Evolutionary conservation across 2,329 filamentous ascomycete species (phyloP).

Genomic region (Annulohypoxylon truncatum): DNA sequence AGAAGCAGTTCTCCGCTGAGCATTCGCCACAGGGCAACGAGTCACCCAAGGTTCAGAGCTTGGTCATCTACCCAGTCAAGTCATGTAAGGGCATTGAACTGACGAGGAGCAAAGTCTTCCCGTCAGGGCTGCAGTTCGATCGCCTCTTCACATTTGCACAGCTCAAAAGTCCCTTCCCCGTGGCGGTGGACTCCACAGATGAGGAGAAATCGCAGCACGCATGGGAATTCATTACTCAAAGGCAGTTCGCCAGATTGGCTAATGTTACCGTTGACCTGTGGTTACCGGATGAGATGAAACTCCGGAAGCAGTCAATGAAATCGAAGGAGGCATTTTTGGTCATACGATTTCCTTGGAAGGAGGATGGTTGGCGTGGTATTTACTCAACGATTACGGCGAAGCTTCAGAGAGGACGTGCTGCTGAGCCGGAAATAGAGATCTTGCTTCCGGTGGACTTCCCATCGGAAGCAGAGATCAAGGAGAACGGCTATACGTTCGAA

Average conservation of each 20-base stretch:
- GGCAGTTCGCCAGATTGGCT: conserved; percentile 76
- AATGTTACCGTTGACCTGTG: conserved; percentile 75
- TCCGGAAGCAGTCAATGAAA: conserved; percentile 63
- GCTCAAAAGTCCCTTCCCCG: conserved; percentile 62
- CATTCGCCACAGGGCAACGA: conserved; percentile 39
- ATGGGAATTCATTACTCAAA: conserved; percentile 79
- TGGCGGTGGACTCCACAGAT: conserved; percentile 50
- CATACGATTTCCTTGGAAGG: conserved; percentile 72
- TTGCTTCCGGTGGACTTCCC: conserved; percentile 74
- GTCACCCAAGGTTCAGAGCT: conserved; percentile 62
- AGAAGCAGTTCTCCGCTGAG: conserved; percentile 39
- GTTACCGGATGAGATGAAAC: conserved; percentile 72
- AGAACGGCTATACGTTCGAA: conserved; percentile 68
- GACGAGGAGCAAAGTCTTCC: conserved; percentile 69
- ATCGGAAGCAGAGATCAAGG: conserved; percentile 65
- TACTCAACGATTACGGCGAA: conserved; percentile 62
- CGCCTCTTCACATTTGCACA: conserved; percentile 87
- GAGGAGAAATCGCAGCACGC: conserved; percentile 55
- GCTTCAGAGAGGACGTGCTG: conserved; percentile 60
- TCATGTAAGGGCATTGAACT: conserved; percentile 84
- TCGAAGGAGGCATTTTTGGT: conserved; percentile 70
- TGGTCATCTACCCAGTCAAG: conserved; percentile 86
- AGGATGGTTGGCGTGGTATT: conserved; percentile 60
- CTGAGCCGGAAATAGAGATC: conserved; percentile 71
- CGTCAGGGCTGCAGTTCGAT: conserved; percentile 81